Evolutionary conservation across 2,329 filamentous ascomycete genomes (phyloP).

Genomic region (Verticillium zaregamsianum): DNA sequence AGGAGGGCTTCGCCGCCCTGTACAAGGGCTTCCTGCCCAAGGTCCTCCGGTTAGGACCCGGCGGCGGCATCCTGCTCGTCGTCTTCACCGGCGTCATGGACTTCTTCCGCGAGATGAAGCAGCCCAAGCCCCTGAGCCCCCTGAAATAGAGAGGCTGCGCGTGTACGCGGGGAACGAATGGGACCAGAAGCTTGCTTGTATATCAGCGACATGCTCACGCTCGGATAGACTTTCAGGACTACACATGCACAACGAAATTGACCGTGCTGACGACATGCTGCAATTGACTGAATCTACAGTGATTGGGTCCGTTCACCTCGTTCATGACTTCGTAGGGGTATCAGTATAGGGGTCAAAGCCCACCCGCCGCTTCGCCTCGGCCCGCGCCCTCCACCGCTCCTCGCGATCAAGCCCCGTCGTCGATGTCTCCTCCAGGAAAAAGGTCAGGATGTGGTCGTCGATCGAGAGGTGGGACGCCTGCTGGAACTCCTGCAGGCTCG

Average conservation of each 20-base stretch:
- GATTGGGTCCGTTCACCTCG: not conserved
- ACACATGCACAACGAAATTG: not conserved
- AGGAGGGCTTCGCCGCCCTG: slow-evolving; percentile 86
- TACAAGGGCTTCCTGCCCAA: slow-evolving; percentile 99
- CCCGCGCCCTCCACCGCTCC: slow-evolving; percentile 37
- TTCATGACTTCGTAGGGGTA: not conserved
- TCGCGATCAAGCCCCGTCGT: slow-evolving; percentile 45
- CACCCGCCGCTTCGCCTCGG: slow-evolving; percentile 43
- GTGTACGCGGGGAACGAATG: not conserved
- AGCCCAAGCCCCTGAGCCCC: slow-evolving; percentile 10
- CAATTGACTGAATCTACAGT: not conserved
- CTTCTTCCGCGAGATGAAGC: slow-evolving; percentile 71
- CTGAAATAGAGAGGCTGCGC: not conserved
- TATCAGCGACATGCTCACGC: slow-evolving; percentile 4
- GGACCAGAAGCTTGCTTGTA: slow-evolving; percentile 7
- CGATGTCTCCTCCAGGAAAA: slow-evolving; percentile 68
- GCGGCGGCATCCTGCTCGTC: slow-evolving; percentile 69
- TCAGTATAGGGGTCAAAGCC: slow-evolving; percentile 56
- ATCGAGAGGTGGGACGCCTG: slow-evolving; percentile 87
- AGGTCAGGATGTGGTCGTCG: slow-evolving; percentile 81
- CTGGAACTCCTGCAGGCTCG: slow-evolving; percentile 86
- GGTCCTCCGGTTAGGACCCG: slow-evolving; percentile 55
- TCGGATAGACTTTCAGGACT: not conserved
- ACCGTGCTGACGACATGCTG: not conserved
- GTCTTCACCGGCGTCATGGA: slow-evolving; percentile 89